phyloP scores from a whole-genome alignment of 129 eudicot species.

The Dittrichia graveolens region DNA sequence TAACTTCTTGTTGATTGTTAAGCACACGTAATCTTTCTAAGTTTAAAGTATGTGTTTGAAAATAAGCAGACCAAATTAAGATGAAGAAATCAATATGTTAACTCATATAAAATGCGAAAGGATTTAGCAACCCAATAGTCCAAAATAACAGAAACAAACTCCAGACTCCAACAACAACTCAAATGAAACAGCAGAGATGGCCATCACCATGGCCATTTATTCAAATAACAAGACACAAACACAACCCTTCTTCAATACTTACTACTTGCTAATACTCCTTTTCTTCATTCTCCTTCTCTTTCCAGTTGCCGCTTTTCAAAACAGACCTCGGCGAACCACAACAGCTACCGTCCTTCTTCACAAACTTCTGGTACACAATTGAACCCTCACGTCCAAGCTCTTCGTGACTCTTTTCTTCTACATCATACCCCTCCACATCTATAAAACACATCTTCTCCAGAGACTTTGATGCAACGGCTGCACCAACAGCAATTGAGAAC shows the following conservation, averaged over 20 bases:
- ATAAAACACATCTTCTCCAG: slow-evolving; percentile 34
- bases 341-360: slow-evolving; percentile 37
- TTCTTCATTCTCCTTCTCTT: slow-evolving; percentile 57
- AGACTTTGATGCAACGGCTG: slow-evolving; percentile 39
- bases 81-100: neutral
- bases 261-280: slow-evolving; percentile 46
- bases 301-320: slow-evolving; percentile 57
- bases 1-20: too few species aligned
- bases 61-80: neutral
- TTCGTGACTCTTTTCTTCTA: slow-evolving; percentile 51
- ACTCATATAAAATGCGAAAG: neutral
- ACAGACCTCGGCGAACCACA: slow-evolving; percentile 67
- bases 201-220: slow-evolving; percentile 31
- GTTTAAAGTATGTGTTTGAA: too few species aligned
- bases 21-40: too few species aligned
- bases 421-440: slow-evolving; percentile 49
- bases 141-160: slow-evolving; percentile 13
- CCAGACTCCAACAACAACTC: slow-evolving; percentile 5
- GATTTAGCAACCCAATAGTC: neutral
- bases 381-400: slow-evolving; percentile 68
- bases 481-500: slow-evolving; percentile 77
- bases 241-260: slow-evolving; percentile 34
- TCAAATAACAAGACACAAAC: slow-evolving; percentile 4
- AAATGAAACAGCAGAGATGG: neutral
- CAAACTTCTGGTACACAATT: slow-evolving; percentile 63